Base-by-base conservation (phyloP, 2,329 filamentous ascomycete species). In the Paraconiothyrium sp. region DNA sequence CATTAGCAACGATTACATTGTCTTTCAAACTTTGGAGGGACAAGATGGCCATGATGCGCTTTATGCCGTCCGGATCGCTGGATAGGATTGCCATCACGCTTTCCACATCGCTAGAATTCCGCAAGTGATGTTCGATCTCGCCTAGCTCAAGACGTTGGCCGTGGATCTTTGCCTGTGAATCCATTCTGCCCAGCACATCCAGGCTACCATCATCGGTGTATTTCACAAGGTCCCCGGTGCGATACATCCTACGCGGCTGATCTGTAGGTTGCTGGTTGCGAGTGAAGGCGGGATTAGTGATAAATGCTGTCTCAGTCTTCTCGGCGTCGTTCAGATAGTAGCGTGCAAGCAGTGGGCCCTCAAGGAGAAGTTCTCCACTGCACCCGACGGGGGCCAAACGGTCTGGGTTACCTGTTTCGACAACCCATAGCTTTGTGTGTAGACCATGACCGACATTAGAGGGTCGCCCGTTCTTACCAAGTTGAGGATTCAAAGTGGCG, bases 81-180 rank as follows among this genome's bases (percentile, higher is more conserved):
- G 51, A 32, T 34, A 54, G 27, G 20, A 54, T 43, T 5, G 24
- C 51, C 37, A 54, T 43, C 6, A 22, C 39, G 20, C 27, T 43
- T 30, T 54, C 27, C 22, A 54, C 47, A 3, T 43, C 30, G 0
- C 47, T 56, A 37, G 32, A 24, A 20, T 34, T 39, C 10, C 27
- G 35, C 14, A 54, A 41, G 37, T 56, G 50, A 22, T 39, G 51
- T 57, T 69, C 68, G 22, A 75, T 67, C 37, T 75, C 72, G 3
- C 64, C 69, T 16, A 75, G 59, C 54, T 76, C 74, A 44, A 76
- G 68, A 30, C 74, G 63, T 47, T 75, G 73, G 9, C 74, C 74
- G 30, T 71, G 65, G 44, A 75, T 62, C 58, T 76, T 76, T 54
- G 75, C 69, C 58, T 75, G 72, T 4, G 69, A 67, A 34, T 76